phyloP scores from a whole-genome alignment of 495 filamentous ascomycete genomes.

The Lasiosphaeris hirsuta region DNA sequence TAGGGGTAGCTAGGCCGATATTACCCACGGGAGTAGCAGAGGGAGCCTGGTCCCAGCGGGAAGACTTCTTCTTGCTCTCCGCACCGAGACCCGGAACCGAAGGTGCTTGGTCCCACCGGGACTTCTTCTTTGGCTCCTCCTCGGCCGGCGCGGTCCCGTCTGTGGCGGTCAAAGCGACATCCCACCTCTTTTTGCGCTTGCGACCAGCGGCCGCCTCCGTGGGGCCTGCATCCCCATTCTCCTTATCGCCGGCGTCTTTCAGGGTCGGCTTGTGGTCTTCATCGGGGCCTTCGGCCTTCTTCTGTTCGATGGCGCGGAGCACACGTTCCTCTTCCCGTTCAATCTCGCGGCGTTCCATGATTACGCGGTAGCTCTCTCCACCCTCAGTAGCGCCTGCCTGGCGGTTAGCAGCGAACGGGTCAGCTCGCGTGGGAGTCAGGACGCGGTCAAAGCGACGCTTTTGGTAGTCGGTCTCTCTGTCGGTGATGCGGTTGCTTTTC shows the following conservation, averaged over 20 bases:
- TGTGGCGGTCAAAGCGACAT: conserved; percentile 58
- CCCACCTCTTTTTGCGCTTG: conserved; percentile 95
- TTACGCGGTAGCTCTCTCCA: conserved; percentile 73
- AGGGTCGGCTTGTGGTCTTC: conserved; percentile 66
- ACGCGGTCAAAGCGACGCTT: conserved; percentile 87
- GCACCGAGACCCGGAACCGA: conserved; percentile 52
- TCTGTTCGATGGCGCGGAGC: conserved; percentile 72
- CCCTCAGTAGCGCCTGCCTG: conserved; percentile 63
- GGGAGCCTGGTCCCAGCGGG: conserved; percentile 88
- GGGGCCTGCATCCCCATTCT: conserved; percentile 67
- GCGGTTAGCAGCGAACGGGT: conserved; percentile 77
- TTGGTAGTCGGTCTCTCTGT: conserved; percentile 96
- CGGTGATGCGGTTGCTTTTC: conserved; percentile 82
- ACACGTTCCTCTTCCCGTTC: conserved; percentile 95
- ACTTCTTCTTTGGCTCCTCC: conserved; percentile 67
- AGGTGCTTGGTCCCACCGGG: conserved; percentile 88
- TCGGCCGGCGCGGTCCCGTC: conserved; percentile 41
- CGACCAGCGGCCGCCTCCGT: conserved; percentile 61
- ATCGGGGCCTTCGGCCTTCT: conserved; percentile 51
- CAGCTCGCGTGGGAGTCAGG: conserved; percentile 82
- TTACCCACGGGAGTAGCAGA: conserved; percentile 80
- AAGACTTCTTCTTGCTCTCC: conserved; percentile 64
- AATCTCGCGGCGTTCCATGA: conserved; percentile 87
- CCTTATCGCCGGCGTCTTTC: conserved; percentile 61
- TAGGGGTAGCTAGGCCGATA: conserved; percentile 77